phyloP scores from a whole-genome alignment of 441 rosid species.

The Erodium trifolium region DNA sequence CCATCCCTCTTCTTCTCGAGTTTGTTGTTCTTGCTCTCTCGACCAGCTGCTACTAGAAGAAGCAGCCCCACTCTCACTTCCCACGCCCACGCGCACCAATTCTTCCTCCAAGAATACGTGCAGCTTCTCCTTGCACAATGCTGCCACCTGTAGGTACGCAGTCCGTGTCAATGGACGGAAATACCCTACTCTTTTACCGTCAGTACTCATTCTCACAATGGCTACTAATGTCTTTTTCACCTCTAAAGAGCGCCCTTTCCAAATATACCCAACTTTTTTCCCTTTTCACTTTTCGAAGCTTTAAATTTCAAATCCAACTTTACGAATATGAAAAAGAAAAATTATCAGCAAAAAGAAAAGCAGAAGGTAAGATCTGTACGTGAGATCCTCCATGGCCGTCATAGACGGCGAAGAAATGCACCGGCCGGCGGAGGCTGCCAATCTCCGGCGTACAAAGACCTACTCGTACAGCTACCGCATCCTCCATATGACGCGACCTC shows the following conservation, averaged over 20 bases:
- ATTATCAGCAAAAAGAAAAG: neutral
- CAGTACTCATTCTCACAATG: too few species aligned
- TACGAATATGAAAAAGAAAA: neutral
- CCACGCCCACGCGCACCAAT: constrained; percentile 30
- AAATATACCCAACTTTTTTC: too few species aligned
- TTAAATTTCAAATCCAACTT: too few species aligned
- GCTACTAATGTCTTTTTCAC: too few species aligned
- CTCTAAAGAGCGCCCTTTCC: too few species aligned
- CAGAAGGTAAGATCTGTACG: constrained; percentile 20
- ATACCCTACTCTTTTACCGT: constrained; percentile 5
- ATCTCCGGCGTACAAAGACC: constrained; percentile 45
- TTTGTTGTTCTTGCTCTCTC: neutral
- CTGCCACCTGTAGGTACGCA: constrained; percentile 48
- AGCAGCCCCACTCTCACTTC: constrained; percentile 7
- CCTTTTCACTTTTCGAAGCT: too few species aligned
- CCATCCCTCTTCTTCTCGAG: constrained; percentile 35
- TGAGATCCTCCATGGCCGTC: constrained; percentile 58
- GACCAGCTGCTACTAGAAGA: neutral
- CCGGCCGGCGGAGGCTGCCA: constrained; percentile 28
- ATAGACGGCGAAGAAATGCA: constrained; percentile 51
- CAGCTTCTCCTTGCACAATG: constrained; percentile 52
- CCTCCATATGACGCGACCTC: constrained; percentile 72
- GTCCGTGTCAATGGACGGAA: constrained; percentile 16
- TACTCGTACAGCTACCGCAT: constrained; percentile 36
- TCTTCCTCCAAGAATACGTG: constrained; percentile 56